These are phyloP conservation scores for Tausonia pullulans DNA, from an alignment of 1,284 basidiomycete genomes.

Conservation along the genomic window DNA sequence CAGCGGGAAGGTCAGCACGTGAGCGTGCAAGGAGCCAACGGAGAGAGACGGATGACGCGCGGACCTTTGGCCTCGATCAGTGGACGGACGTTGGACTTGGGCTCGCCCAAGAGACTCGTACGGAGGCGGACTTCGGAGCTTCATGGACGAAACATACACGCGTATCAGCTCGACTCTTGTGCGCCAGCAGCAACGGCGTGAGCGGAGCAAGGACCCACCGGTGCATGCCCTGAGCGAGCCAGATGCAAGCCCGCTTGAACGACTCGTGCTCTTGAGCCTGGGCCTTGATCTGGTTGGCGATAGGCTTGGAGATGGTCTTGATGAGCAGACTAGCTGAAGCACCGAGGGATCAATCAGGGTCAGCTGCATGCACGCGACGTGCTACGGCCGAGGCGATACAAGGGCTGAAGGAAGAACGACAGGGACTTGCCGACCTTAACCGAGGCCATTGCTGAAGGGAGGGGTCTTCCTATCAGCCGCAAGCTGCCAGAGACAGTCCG, in stretches of 20 bases:
- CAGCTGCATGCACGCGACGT: no score
- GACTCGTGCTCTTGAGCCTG: slow-evolving; percentile 21
- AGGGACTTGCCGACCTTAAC: no score
- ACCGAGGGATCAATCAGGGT: no score
- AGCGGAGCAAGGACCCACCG: no score
- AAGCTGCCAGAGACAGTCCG: no score
- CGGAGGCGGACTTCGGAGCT: slow-evolving; percentile 4
- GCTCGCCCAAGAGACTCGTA: slow-evolving; percentile 6
- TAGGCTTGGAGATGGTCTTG: slow-evolving; percentile 23
- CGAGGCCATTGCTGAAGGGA: no score
- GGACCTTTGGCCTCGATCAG: not conserved
- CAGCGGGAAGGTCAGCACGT: not conserved
- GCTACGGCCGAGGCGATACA: no score
- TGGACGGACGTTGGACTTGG: not conserved
- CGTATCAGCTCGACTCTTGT: no score
- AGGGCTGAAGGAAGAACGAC: no score
- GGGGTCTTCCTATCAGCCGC: no score
- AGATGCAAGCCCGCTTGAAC: slow-evolving; percentile 19
- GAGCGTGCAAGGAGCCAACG: not conserved
- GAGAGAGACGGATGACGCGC: not conserved
- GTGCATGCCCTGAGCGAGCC: slow-evolving; percentile 18
- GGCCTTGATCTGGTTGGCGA: slow-evolving; percentile 23
- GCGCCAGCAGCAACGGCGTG: no score
- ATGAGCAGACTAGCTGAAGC: slow-evolving; percentile 10
- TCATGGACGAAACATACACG: no score